These are phyloP conservation scores for Microbotryomycetes sp. DNA, from an alignment of 1,284 basidiomycete genomes.

Conservation along the genomic window DNA sequence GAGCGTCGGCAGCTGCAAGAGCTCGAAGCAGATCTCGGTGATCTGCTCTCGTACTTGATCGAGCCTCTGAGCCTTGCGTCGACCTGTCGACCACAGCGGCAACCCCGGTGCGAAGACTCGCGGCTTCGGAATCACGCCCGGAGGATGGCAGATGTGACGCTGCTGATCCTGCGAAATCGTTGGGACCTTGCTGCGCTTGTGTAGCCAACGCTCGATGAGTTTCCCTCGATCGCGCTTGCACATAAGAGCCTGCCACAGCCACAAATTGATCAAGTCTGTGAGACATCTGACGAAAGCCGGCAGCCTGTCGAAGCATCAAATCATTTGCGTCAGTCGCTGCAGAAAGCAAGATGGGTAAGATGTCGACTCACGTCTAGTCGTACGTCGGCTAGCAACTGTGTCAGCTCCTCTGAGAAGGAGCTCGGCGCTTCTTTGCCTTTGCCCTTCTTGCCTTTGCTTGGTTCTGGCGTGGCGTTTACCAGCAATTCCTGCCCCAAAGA, in stretches of 20 bases:
- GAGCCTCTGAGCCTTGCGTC: neutral
- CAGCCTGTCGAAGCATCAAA: conserved; percentile 7
- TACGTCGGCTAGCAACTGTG: conserved; percentile 1
- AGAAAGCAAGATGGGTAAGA: neutral
- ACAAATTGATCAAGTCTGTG: conserved; percentile 20
- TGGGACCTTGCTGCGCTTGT: conserved; percentile 6
- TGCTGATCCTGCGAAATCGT: neutral
- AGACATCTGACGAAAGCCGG: conserved; percentile 9
- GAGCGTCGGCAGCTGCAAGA: neutral
- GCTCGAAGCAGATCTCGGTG: neutral
- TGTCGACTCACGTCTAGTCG: neutral
- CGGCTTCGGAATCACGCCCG: neutral
- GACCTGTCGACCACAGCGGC: neutral
- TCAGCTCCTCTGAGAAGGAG: conserved; percentile 1
- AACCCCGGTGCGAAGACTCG: neutral
- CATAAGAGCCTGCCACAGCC: conserved; percentile 8
- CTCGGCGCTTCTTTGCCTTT: neutral
- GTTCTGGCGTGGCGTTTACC: neutral
- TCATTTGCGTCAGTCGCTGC: no score
- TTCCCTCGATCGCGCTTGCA: conserved; percentile 12
- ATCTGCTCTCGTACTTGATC: neutral
- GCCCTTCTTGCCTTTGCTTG: neutral
- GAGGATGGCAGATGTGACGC: neutral
- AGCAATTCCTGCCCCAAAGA: neutral
- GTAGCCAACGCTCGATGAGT: conserved; percentile 16